These are phyloP conservation scores for Trichophyton rubrum DNA, from an alignment of 2,329 filamentous ascomycete genomes.

Conservation along the genomic window DNA sequence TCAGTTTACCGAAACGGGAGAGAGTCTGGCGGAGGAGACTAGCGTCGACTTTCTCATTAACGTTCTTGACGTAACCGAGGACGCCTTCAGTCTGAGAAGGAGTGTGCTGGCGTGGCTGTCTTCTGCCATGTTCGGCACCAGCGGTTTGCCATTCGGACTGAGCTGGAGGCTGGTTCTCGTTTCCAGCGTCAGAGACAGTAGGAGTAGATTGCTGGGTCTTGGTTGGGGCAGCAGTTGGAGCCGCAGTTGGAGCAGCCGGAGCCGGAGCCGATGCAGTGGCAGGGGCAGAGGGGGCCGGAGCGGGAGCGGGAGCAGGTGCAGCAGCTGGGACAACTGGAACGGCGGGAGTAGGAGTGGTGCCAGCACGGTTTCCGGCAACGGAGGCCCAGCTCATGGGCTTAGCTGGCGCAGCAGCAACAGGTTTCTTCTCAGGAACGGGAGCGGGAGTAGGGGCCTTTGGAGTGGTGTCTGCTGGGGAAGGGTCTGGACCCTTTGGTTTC, in stretches of 20 bases:
- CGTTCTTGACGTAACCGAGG: constrained; percentile 88
- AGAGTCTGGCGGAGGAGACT: constrained; percentile 59
- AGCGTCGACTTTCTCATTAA: constrained; percentile 73
- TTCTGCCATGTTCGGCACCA: constrained; percentile 63
- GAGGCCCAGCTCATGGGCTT: constrained; percentile 51
- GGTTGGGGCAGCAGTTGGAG: constrained; percentile 26
- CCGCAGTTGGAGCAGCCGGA: constrained; percentile 26
- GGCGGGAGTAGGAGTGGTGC: constrained; percentile 24
- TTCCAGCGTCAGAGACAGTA: constrained; percentile 42
- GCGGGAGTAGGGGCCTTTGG: constrained; percentile 29
- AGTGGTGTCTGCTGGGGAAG: constrained; percentile 44
- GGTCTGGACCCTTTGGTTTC: constrained; percentile 52
- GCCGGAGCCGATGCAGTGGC: constrained; percentile 22
- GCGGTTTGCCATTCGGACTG: constrained; percentile 78
- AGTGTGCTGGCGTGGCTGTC: constrained; percentile 63
- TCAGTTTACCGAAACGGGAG: constrained; percentile 53
- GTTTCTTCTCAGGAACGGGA: constrained; percentile 41
- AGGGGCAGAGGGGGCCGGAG: constrained; percentile 23
- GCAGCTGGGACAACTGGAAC: constrained; percentile 24
- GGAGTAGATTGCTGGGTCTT: constrained; percentile 22
- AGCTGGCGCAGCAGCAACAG: constrained; percentile 30
- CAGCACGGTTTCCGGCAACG: constrained; percentile 40
- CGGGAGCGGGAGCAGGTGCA: constrained; percentile 19
- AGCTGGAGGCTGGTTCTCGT: constrained; percentile 64
- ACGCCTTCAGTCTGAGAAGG: constrained; percentile 52